Evolutionary conservation across 495 filamentous ascomycete genomes (phyloP), one percentile per base, ranked within the genome.

Genomic region (Aspergillus haitiensis): DNA sequence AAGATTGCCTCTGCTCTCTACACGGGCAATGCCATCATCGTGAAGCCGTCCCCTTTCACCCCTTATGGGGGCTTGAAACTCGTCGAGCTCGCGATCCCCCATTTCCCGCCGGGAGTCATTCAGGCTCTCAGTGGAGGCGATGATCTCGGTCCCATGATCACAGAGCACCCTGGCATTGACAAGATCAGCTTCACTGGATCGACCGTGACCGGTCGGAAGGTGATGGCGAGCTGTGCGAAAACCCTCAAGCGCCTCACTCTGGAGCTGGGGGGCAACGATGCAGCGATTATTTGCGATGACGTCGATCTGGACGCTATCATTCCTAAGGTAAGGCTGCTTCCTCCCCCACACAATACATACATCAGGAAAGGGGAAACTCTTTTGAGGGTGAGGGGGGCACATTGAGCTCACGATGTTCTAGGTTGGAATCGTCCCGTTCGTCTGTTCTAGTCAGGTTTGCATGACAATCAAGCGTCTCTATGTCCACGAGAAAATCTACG

Each of bases 141-240:
- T 15, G 76, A 82, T 10, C 77, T 90, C 11, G 87, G 87, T 8
- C 82, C 84, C 1, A 69, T 71, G 71, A 72, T 88, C 55, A 82
- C 77, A 0, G 65, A 72, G 10, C 87, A 90, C 64, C 78, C 82
- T 0, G 81, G 76, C 6, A 82, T 90, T 58, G 79, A 81, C 56
- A 88, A 89, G 75, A 85, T 89, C 66, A 81, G 73, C 56, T 90
- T 91, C 70, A 89, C 87, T 0, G 87, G 88, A 7, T 86, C 84
- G 7, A 83, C 78, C 37, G 68, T 76, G 1, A 88, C 85, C 0
- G 87, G 87, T n/a, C 86, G 86, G 67, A 80, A 76, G 48, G 82
- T 91, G 37, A 82, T 87, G 77, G 82, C 76, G 12, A 78, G 75
- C 46, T 83, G 80, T 65, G 78, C 86, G 7, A 80, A 78, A 64